These are phyloP conservation scores for Stenocarpella maydis DNA, from an alignment of 2,329 filamentous ascomycete species.

Conservation along the genomic window DNA sequence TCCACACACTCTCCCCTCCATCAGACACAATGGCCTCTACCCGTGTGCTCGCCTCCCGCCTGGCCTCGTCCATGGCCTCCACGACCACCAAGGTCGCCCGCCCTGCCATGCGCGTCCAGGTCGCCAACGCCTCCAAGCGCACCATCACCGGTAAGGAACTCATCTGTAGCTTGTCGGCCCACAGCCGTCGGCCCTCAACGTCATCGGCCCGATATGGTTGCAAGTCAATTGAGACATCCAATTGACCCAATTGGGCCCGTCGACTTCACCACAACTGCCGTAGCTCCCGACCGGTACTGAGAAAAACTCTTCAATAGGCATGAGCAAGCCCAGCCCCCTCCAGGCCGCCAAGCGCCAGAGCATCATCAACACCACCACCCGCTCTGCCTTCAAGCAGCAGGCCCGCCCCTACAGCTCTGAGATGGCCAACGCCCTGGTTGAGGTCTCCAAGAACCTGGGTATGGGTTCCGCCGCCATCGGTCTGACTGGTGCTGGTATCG, in stretches of 20 bases:
- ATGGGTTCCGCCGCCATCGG: conserved; percentile 91
- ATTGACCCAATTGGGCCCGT: conserved; percentile 41
- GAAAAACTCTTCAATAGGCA: conserved; percentile 50
- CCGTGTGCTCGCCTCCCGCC: conserved; percentile 79
- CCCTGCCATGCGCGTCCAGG: conserved; percentile 72
- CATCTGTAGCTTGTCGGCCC: conserved; percentile 35
- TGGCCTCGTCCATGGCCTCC: conserved; percentile 79
- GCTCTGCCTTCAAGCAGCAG: conserved; percentile 66
- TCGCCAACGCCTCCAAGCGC: conserved; percentile 75
- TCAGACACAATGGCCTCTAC: conserved; percentile 80
- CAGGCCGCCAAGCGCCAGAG: conserved; percentile 80
- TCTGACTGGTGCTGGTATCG: conserved; percentile 92
- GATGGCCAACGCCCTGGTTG: conserved; percentile 87
- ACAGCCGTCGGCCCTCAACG: conserved; percentile 34
- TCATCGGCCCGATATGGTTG: conserved; percentile 30
- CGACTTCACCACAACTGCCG: conserved; percentile 6
- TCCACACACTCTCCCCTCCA: conserved; percentile 53
- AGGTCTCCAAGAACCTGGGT: conserved; percentile 90
- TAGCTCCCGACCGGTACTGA: conserved; percentile 36
- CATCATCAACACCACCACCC: conserved; percentile 72
- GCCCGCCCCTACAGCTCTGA: conserved; percentile 84
- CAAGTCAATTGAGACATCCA: conserved; percentile 45
- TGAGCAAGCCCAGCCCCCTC: conserved; percentile 68
- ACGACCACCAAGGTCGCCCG: conserved; percentile 80
- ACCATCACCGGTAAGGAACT: conserved; percentile 73